phyloP scores from a whole-genome alignment of 345 rosid genomes.

The Salix caprea region DNA sequence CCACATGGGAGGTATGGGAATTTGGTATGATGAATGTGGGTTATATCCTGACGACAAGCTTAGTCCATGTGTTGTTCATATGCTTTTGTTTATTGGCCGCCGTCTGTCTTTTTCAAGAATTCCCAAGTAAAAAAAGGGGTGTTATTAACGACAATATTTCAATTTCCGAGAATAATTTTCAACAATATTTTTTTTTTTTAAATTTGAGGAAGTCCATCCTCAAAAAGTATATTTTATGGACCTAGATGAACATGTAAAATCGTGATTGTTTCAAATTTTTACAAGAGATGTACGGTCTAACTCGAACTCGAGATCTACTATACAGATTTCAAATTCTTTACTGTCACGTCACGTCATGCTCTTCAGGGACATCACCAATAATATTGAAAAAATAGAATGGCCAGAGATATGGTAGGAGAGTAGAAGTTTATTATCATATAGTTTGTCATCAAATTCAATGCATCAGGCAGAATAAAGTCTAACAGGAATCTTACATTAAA shows the following conservation, averaged over 20 bases:
- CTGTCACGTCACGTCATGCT: fast-evolving
- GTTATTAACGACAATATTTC: no score
- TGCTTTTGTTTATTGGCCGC: constrained; percentile 23
- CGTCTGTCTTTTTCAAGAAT: constrained; percentile 12
- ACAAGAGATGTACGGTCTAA: fast-evolving
- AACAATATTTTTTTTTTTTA: no score
- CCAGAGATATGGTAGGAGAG: background rate
- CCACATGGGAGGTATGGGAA: constrained; percentile 31
- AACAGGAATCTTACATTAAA: background rate
- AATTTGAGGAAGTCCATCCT: no score
- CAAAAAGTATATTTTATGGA: fast-evolving
- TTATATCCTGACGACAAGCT: constrained; percentile 8
- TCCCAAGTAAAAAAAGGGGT: no score
- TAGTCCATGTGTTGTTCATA: constrained; percentile 37
- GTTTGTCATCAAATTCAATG: background rate
- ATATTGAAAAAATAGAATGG: background rate
- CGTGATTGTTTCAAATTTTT: fast-evolving
- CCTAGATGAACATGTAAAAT: fast-evolving
- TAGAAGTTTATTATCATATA: background rate
- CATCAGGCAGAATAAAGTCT: background rate
- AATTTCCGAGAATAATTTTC: no score
- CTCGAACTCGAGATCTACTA: no score
- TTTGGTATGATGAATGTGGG: constrained; percentile 14
- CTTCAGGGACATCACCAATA: no score
- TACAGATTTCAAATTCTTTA: no score